Evolutionary conservation across 139 green algal species (phyloP).

Genomic region (Zygnema circumcarinatum): DNA sequence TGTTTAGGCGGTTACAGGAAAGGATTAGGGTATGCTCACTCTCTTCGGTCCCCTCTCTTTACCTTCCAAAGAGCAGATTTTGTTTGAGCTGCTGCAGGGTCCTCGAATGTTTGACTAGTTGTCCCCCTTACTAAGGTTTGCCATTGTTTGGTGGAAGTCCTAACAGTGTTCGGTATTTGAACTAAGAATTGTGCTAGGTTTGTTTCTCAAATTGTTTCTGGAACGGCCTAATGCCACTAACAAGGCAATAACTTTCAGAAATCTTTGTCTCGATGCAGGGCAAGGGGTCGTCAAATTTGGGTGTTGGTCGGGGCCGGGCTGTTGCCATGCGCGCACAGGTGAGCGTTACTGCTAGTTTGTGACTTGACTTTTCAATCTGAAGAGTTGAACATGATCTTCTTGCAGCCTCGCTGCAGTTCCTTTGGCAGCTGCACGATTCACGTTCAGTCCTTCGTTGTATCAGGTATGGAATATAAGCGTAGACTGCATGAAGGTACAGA

Average conservation of each 20-base stretch:
- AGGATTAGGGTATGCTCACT: slow-evolving; percentile 68
- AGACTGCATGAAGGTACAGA: background rate
- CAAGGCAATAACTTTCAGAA: no score
- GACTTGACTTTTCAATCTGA: background rate
- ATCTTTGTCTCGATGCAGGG: slow-evolving; percentile 19
- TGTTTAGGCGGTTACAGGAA: slow-evolving; percentile 99
- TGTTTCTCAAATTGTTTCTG: no score
- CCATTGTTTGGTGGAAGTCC: no score
- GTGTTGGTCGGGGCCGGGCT: slow-evolving; percentile 45
- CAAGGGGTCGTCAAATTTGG: slow-evolving; percentile 15
- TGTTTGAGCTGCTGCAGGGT: no score
- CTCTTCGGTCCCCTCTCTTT: background rate
- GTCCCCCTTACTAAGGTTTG: no score
- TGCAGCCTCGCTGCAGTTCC: background rate
- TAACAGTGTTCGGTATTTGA: no score
- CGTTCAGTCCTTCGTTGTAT: background rate
- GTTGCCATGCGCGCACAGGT: slow-evolving; percentile 42
- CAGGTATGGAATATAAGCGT: background rate
- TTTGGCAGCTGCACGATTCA: background rate
- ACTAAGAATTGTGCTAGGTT: no score
- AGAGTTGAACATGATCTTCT: background rate
- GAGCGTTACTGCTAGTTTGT: background rate
- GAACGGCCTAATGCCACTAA: no score
- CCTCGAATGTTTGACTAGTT: no score
- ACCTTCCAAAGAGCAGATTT: background rate